phyloP scores from a whole-genome alignment of 139 green algal genomes.

The Choricystis sp. region DNA sequence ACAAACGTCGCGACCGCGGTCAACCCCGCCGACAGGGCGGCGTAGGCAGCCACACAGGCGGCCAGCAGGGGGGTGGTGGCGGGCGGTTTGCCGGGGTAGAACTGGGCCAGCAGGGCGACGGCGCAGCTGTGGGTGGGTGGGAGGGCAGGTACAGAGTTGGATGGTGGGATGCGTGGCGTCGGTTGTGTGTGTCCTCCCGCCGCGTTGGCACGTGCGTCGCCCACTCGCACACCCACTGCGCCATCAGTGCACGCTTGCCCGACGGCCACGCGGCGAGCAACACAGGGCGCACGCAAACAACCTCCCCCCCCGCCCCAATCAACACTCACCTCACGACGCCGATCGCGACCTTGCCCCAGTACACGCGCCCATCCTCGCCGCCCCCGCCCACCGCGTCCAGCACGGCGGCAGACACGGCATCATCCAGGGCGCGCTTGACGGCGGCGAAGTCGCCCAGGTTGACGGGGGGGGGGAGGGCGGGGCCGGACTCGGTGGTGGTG shows the following conservation, averaged over 20 bases:
- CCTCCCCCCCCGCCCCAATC: neutral
- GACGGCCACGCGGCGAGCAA: no score
- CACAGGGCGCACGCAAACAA: no score
- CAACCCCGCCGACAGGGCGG: conserved; percentile 28
- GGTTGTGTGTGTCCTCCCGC: no score
- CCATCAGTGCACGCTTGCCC: no score
- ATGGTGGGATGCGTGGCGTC: no score
- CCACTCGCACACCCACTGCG: no score
- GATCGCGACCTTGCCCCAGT: neutral
- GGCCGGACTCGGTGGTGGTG: no score
- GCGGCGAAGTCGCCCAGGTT: neutral
- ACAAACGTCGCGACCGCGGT: conserved; percentile 23
- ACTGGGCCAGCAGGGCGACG: conserved; percentile 48
- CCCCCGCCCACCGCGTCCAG: neutral
- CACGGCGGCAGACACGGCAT: neutral
- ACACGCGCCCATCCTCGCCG: neutral
- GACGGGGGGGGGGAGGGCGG: no score
- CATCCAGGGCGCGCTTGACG: neutral
- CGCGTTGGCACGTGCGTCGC: no score
- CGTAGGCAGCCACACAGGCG: conserved; percentile 42
- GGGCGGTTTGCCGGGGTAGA: conserved; percentile 51
- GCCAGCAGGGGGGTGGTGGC: conserved; percentile 34
- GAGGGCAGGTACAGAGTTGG: no score
- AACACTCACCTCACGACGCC: neutral
- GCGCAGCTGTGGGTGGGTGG: no score